Evolutionary conservation across 2,329 filamentous ascomycete genomes (phyloP), one percentile per base, ranked within the genome.

Genomic region (Teratosphaeria nubilosa): DNA sequence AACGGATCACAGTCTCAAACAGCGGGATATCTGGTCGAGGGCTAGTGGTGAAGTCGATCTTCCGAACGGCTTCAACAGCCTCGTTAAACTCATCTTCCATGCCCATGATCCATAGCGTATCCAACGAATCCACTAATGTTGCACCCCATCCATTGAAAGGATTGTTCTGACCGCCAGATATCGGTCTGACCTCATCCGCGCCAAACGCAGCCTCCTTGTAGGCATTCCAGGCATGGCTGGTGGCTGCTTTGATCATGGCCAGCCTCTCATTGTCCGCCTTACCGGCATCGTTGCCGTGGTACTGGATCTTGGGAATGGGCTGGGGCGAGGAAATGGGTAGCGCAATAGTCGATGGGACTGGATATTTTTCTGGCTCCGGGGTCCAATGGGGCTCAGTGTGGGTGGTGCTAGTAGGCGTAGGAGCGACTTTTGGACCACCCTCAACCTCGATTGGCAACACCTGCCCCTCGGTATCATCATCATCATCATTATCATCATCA

Each of bases 131-230:
- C 5, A 96, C 88, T 60, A 96, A 71, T 0, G 91, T 95, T 16
- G 91, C 91, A 20, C 88, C 88, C 91, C 91, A 96, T 54, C 88
- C 90, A 69, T 90, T 92, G 72, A 97, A 97, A 0, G 90, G 89
- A 69, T 96, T 88, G 20, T 83, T 82, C 63, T 78, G 83, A 14
- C 75, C 76, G 55, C 85, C 85, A 31, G 83, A 82, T 10, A 92
- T 77, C 1, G 94, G 94, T 51, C 76, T 80, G 16, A 97, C 75
- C 75, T 97, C 94, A 69, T 97, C 94, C 65, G 95, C 88, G 61
- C 86, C 82, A 84, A 89, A 94, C 11, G 91, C 92, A 66, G 85
- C 80, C 60, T 84, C 78, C 68, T 82, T 87, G 75, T 97, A 97
- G 37, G 88, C 90, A 3, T 77, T 74, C 92, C 94, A 97, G 0